Base-by-base conservation (phyloP, 2,329 filamentous ascomycete genomes). In the Trichoderma atrobrunneum region DNA sequence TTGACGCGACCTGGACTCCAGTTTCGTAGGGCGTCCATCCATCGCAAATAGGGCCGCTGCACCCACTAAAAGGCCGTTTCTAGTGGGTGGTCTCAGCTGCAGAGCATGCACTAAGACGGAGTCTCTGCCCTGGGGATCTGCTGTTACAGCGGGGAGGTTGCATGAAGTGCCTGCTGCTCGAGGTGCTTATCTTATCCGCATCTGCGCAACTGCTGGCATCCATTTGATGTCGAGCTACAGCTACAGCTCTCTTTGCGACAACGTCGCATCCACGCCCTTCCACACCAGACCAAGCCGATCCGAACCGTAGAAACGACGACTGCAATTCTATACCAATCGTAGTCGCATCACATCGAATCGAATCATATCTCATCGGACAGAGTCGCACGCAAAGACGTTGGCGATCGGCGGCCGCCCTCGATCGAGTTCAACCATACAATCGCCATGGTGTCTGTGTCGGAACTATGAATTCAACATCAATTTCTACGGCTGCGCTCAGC, bases 401-500 rank as follows among this genome's bases (percentile, higher is more conserved):
- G 51, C 64, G 32, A 43, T 43, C 30, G 51, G n/a, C 51, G 64
- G 56, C 32, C 21, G 64, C 66, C 32, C 21, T 28, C 24, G 48
- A 54, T 28, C 68, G 21, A 28, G 14, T 24, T 24, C n/a, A 21
- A 14, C 10, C 28, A 34, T 21, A n/a, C 36, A 26, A 78, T 77
- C 76, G 82, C 78, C 78, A 86, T 86, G 84, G 75, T 80, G 75
- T 77, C 77, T 74, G 77, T 74, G 75, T 75, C 78, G 67, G 74
- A 77, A 81, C 79, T 77, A 87, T 88, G 86, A 87, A 81, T 80
- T 81, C 84, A 74, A 82, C 82, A 84, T 83, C 89, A 79, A 82
- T 87, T 73, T 89, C 89, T 73, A 87, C 87, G 80, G 75, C 72
- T n/a, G 51, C 39, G 69, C 73, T 77, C 63, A 77, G 75, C 73